Percentiles rank a stretch among this genome's conserved stretches.
phyloP scores from a whole-genome alignment of 2,329 filamentous ascomycete genomes.

The Penicillium sp. region DNA sequence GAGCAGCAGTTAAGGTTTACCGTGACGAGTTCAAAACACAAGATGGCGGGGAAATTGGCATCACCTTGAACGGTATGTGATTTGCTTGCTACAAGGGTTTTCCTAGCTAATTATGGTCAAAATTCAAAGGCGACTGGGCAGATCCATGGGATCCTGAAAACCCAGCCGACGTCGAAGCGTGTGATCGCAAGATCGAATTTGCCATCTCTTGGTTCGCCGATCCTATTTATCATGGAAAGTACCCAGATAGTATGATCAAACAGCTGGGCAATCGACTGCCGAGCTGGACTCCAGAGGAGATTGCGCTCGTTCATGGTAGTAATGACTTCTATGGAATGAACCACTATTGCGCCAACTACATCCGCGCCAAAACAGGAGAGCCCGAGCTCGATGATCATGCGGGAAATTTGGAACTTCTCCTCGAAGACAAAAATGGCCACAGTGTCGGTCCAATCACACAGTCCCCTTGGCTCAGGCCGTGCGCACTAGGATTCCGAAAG shows the following conservation, averaged over 20 bases:
- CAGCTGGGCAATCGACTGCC: conserved; percentile 79
- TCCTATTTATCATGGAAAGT: conserved; percentile 80
- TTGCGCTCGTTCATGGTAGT: conserved; percentile 73
- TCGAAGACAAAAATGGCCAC: conserved; percentile 70
- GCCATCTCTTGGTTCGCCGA: conserved; percentile 86
- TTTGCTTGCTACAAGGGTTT: background rate
- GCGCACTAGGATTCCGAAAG: conserved; percentile 73
- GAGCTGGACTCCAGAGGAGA: conserved; percentile 70
- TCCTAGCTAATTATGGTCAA: background rate
- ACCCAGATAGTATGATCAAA: conserved; percentile 78
- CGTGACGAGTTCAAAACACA: conserved; percentile 76
- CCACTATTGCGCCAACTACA: conserved; percentile 87
- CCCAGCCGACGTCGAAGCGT: conserved; percentile 72
- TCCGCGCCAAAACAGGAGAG: conserved; percentile 67
- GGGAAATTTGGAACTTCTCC: conserved; percentile 73
- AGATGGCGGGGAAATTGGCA: conserved; percentile 76
- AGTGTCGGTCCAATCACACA: conserved; percentile 80
- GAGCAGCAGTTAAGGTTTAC: conserved; percentile 76
- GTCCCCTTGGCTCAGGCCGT: conserved; percentile 76
- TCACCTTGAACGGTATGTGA: conserved; percentile 73
- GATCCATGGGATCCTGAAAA: conserved; percentile 82
- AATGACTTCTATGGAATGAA: conserved; percentile 97
- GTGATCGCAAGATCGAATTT: conserved; percentile 81
- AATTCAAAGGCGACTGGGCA: conserved; percentile 66
- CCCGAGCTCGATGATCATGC: conserved; percentile 66